phyloP scores from a whole-genome alignment of 2,329 filamentous ascomycete genomes.

The Epichloe hybrida region DNA sequence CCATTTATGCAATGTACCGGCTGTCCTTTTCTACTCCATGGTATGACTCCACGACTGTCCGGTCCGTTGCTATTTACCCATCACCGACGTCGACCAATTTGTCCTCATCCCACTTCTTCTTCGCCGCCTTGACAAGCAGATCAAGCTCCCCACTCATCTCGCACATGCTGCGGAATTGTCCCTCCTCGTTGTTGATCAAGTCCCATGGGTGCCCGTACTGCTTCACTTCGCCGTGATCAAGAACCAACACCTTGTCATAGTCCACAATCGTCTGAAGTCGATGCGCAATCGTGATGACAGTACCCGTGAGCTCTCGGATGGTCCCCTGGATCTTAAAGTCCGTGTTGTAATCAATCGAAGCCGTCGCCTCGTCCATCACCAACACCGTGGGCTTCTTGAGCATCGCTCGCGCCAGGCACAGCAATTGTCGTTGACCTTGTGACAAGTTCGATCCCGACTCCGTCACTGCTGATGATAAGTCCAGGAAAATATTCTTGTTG shows the following conservation, averaged over 20 bases:
- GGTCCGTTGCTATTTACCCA: neutral
- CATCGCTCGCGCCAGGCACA: slow-evolving; percentile 85
- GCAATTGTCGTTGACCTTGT: slow-evolving; percentile 86
- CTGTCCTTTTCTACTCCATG: neutral
- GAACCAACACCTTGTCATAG: slow-evolving; percentile 91
- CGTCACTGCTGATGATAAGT: slow-evolving; percentile 68
- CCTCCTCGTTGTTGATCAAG: slow-evolving; percentile 57
- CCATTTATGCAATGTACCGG: no score
- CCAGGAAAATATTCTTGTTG: slow-evolving; percentile 92
- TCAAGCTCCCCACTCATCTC: slow-evolving; percentile 49
- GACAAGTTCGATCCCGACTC: slow-evolving; percentile 92
- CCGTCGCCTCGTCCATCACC: slow-evolving; percentile 99
- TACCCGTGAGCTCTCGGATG: slow-evolving; percentile 83
- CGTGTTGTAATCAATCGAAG: slow-evolving; percentile 92
- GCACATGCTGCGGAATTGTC: slow-evolving; percentile 51
- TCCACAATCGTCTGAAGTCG: slow-evolving; percentile 93
- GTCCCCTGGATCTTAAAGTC: slow-evolving; percentile 95
- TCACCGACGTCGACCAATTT: slow-evolving; percentile 21
- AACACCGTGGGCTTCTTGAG: slow-evolving; percentile 84
- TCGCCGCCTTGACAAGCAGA: slow-evolving; percentile 36
- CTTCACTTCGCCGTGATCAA: slow-evolving; percentile 76
- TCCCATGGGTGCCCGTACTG: slow-evolving; percentile 88
- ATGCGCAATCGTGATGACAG: slow-evolving; percentile 93
- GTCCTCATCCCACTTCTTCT: slow-evolving; percentile 35
- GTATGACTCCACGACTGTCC: neutral